A percentile compares a stretch with the other conserved stretches of the same genome.
Conservation (phyloP, 768 basidiomycete genomes). For the Auricularia sp. region DNA sequence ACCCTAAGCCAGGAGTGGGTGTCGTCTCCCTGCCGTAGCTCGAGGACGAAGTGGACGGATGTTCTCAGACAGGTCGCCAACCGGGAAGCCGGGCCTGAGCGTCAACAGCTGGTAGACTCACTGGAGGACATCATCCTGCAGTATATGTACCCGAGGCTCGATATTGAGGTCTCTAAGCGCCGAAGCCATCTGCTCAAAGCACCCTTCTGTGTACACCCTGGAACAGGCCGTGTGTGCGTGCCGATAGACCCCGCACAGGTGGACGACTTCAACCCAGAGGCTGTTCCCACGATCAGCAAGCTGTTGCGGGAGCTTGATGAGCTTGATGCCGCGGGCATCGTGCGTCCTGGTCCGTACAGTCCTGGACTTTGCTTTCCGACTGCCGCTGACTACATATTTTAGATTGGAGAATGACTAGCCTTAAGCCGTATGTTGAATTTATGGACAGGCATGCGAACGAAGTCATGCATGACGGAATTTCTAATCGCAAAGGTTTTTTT, state of each 20-base stretch:
- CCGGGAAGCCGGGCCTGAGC: not conserved
- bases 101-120: slow-evolving; percentile 20
- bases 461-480: not conserved
- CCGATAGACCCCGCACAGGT: slow-evolving; percentile 72
- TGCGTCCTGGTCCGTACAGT: slow-evolving; percentile 3
- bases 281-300: slow-evolving; percentile 78
- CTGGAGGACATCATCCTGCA: slow-evolving; percentile 85
- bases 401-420: slow-evolving; percentile 63
- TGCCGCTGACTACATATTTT: slow-evolving; percentile 34
- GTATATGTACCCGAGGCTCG: slow-evolving; percentile 92
- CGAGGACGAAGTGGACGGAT: slow-evolving; percentile 66
- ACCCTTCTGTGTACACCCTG: slow-evolving; percentile 94
- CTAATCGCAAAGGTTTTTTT: not conserved
- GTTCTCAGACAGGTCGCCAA: slow-evolving; percentile 22
- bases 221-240: slow-evolving; percentile 91
- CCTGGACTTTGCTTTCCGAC: no score
- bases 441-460: slow-evolving; percentile 58
- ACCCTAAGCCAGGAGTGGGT: slow-evolving; percentile 52
- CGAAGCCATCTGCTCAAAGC: slow-evolving; percentile 96
- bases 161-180: slow-evolving; percentile 95
- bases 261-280: slow-evolving; percentile 72
- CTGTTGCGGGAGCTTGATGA: slow-evolving; percentile 72
- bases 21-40: slow-evolving; percentile 38
- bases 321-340: slow-evolving; percentile 10
- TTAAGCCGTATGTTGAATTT: slow-evolving; percentile 85